These are phyloP conservation scores for Fraxinus americana DNA, from an alignment of 257 asterid species.

Conservation along the genomic window DNA sequence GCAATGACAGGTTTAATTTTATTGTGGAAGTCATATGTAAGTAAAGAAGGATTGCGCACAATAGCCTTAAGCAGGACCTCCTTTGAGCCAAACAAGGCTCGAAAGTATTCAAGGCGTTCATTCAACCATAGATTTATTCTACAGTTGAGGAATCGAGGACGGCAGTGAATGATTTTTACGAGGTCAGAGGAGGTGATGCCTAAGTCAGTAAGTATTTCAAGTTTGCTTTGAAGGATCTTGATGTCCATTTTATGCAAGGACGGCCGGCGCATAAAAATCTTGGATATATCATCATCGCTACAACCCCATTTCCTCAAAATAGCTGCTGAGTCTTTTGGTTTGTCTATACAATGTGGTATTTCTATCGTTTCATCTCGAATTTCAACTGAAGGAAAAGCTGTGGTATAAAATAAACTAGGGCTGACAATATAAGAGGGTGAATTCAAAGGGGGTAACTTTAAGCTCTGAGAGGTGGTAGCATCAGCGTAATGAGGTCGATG, in stretches of 20 bases:
- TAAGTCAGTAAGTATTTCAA: slow-evolving; percentile 49
- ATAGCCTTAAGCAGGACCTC: slow-evolving; percentile 63
- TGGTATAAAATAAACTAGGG: slow-evolving; percentile 32
- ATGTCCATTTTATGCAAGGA: slow-evolving; percentile 49
- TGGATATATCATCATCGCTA: slow-evolving; percentile 53
- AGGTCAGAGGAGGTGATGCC: slow-evolving; percentile 63
- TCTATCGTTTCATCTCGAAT: slow-evolving; percentile 26
- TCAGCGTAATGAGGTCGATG: slow-evolving; percentile 29
- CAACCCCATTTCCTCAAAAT: slow-evolving; percentile 69
- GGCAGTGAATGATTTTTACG: slow-evolving; percentile 58
- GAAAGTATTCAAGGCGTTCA: slow-evolving; percentile 61
- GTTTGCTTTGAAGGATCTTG: slow-evolving; percentile 53
- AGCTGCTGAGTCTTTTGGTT: slow-evolving; percentile 38
- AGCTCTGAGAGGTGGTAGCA: slow-evolving; percentile 21
- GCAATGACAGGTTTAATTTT: slow-evolving; percentile 58
- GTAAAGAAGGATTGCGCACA: slow-evolving; percentile 75
- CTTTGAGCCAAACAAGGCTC: slow-evolving; percentile 54
- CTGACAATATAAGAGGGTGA: slow-evolving; percentile 26
- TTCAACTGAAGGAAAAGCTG: slow-evolving; percentile 38
- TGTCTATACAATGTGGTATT: slow-evolving; percentile 16
- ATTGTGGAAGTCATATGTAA: slow-evolving; percentile 66
- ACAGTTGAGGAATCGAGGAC: slow-evolving; percentile 69
- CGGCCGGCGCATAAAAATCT: slow-evolving; percentile 59
- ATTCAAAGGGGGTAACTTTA: slow-evolving; percentile 19
- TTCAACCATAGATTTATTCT: slow-evolving; percentile 41